Conservation (phyloP, 2,329 filamentous ascomycete genomes). For the Paracamarosporium sp. region DNA sequence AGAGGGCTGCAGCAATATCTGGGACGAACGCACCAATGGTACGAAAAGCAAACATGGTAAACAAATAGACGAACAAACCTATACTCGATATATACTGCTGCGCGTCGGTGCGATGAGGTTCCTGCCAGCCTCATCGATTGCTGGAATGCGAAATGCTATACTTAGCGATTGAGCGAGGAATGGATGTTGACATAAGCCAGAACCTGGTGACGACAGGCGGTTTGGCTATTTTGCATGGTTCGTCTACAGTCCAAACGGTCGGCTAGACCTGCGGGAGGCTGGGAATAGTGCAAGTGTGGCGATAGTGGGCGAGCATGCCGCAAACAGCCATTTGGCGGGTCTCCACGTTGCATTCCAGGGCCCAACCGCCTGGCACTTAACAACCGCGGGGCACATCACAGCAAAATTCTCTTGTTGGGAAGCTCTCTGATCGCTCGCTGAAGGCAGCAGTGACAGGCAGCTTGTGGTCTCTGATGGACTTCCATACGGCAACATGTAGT, state of each 20-base stretch:
- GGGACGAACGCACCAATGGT: conserved; percentile 39
- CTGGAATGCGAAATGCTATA: conserved; percentile 34
- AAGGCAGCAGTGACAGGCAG: background rate
- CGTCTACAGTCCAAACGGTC: conserved; percentile 27
- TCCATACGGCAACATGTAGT: background rate
- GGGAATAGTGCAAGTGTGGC: conserved; percentile 29
- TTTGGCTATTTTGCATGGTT: conserved; percentile 29
- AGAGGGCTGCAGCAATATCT: conserved; percentile 27
- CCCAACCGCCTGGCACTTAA: conserved; percentile 1
- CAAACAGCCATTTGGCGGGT: conserved; percentile 30
- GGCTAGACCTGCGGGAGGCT: conserved; percentile 25
- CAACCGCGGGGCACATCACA: background rate
- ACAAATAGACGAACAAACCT: conserved; percentile 35
- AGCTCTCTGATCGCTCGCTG: background rate
- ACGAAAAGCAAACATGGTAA: conserved; percentile 41
- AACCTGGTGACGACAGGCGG: conserved; percentile 20
- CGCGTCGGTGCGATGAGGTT: conserved; percentile 30
- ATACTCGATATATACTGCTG: conserved; percentile 46
- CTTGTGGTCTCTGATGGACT: background rate
- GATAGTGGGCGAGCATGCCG: conserved; percentile 30
- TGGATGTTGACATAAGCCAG: conserved; percentile 38
- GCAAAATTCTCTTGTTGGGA: conserved; percentile 1
- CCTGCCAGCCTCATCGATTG: conserved; percentile 44
- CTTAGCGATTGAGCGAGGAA: conserved; percentile 42
- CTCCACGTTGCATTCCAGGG: conserved; percentile 26